Evolutionary conservation across 768 basidiomycete species (phyloP).

Genomic region (Holtermanniella nyarrowii): DNA sequence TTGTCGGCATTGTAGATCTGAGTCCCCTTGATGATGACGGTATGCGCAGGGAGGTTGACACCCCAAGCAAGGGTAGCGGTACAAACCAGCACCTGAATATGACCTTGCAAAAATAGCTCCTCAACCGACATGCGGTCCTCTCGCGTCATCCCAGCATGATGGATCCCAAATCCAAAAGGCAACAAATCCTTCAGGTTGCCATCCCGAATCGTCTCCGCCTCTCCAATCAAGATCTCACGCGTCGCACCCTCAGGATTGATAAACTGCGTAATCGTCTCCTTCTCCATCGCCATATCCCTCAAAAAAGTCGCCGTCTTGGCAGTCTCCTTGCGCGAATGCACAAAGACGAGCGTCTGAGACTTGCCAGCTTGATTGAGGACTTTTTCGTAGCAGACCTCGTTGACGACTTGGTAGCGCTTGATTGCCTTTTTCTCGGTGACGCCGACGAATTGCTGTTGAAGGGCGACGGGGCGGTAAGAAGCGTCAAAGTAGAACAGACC

Average conservation of each 20-base stretch:
- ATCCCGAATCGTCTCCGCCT: conserved; percentile 73
- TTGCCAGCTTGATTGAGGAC: conserved; percentile 79
- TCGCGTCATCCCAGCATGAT: conserved; percentile 91
- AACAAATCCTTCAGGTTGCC: conserved; percentile 73
- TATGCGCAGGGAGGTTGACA: conserved; percentile 94
- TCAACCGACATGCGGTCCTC: conserved; percentile 87
- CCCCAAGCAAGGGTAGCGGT: conserved; percentile 99
- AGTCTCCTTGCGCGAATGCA: conserved; percentile 96
- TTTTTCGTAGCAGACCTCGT: conserved; percentile 98
- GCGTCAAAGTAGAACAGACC: conserved; percentile 97
- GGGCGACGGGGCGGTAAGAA: conserved; percentile 81
- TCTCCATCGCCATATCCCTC: conserved; percentile 88
- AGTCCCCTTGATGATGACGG: conserved; percentile 99
- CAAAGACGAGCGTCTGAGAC: conserved; percentile 71
- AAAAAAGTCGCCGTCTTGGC: conserved; percentile 93
- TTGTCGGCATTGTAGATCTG: conserved; percentile 99
- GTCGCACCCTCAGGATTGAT: conserved; percentile 87
- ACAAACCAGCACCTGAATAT: conserved; percentile 86
- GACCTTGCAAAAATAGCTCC: conserved; percentile 84
- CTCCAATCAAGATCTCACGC: conserved; percentile 76
- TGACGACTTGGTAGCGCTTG: conserved; percentile 94
- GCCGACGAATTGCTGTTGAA: conserved; percentile 94
- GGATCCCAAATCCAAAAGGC: conserved; percentile 94
- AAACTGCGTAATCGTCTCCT: conserved; percentile 91
- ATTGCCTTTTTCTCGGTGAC: conserved; percentile 99